Evolutionary conservation across 208 protist species (phyloP).

Genomic region (Crithidia brevicula): DNA sequence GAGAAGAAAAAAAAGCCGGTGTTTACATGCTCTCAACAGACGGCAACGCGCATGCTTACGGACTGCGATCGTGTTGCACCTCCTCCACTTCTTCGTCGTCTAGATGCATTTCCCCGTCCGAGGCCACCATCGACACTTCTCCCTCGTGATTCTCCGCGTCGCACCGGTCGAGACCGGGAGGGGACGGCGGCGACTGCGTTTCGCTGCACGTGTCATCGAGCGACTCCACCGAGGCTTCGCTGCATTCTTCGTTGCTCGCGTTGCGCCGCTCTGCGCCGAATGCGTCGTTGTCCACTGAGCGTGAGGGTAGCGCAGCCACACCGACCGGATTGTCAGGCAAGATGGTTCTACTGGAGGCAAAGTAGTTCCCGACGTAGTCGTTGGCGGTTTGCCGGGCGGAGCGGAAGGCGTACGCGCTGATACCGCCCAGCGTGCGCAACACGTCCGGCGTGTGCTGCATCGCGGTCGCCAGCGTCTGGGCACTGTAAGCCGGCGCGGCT

Average conservation of each 20-base stretch:
- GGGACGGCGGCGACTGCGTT: constrained; percentile 8
- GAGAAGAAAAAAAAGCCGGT: constrained; percentile 9
- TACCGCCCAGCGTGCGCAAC: constrained; percentile 33
- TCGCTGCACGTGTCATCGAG: constrained; percentile 28
- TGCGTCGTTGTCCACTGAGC: not conserved
- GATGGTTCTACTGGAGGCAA: constrained; percentile 24
- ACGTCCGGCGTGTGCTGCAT: constrained; percentile 39
- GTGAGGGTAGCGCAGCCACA: not conserved
- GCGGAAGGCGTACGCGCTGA: constrained; percentile 36
- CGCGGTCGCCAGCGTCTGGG: constrained; percentile 28
- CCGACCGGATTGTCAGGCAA: constrained; percentile 20
- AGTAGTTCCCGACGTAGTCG: constrained; percentile 37
- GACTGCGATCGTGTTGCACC: not conserved
- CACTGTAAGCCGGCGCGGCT: constrained; percentile 32
- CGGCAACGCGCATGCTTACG: no score
- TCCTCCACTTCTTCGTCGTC: not conserved
- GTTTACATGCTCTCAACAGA: no score
- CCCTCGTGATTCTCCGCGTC: not conserved
- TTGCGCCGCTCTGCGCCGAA: not conserved
- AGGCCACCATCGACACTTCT: not conserved
- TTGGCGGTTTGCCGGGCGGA: constrained; percentile 30
- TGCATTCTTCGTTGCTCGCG: constrained; percentile 17
- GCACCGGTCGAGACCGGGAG: not conserved
- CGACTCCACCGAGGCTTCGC: constrained; percentile 27
- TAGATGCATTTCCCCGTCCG: not conserved